phyloP scores from a whole-genome alignment of 345 rosid genomes.

The Rhodomyrtus tomentosa region DNA sequence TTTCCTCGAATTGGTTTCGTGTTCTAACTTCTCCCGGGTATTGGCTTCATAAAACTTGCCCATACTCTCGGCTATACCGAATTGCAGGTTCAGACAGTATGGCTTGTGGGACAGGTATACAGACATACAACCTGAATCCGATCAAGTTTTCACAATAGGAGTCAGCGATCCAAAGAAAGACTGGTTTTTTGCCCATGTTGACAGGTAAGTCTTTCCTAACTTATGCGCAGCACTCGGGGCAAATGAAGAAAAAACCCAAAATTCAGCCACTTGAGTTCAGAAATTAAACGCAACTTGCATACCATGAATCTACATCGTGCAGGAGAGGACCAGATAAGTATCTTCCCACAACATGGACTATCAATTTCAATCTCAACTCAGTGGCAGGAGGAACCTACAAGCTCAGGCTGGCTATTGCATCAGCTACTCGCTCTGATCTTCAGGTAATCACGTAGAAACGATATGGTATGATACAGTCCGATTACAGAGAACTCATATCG shows the following conservation, averaged over 20 bases:
- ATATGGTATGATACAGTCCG: no score
- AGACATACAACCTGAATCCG: slow-evolving; percentile 13
- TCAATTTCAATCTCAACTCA: slow-evolving; percentile 16
- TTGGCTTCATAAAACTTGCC: not conserved
- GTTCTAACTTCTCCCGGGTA: not conserved
- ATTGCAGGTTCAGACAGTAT: slow-evolving; percentile 28
- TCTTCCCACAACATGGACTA: slow-evolving; percentile 18
- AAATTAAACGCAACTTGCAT: not conserved
- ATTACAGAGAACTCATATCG: not conserved
- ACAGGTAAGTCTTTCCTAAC: slow-evolving; percentile 7
- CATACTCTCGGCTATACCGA: not conserved
- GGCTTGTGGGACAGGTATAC: slow-evolving; percentile 33
- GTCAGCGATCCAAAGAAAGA: slow-evolving; percentile 14
- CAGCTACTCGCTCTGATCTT: slow-evolving; percentile 20
- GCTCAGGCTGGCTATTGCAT: slow-evolving; percentile 24
- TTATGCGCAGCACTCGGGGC: not conserved
- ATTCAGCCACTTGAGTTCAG: not conserved
- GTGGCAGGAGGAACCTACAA: slow-evolving; percentile 17
- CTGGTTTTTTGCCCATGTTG: slow-evolving; percentile 31
- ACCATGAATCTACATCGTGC: not conserved
- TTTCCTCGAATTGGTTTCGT: not conserved
- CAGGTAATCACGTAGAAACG: slow-evolving; percentile 2
- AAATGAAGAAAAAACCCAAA: not conserved
- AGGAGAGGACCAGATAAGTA: slow-evolving; percentile 20
- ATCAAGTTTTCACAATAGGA: slow-evolving; percentile 22